phyloP scores from a whole-genome alignment of 2,329 filamentous ascomycete species.

The Penicillium sp. region DNA sequence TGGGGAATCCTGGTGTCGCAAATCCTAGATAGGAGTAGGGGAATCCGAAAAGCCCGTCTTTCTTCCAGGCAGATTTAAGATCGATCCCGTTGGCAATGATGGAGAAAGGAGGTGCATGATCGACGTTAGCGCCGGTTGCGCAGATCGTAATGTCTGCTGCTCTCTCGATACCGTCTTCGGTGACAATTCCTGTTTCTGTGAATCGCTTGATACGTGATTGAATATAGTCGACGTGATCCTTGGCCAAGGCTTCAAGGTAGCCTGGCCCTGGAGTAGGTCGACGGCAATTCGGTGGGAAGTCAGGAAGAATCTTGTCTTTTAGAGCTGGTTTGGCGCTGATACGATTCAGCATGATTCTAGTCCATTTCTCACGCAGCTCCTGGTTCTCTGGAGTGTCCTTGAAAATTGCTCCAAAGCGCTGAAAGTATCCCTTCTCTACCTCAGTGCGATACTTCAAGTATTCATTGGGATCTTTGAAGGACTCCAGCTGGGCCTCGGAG shows the following conservation, averaged over 20 bases:
- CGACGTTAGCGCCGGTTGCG: slow-evolving; percentile 64
- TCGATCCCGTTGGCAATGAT: slow-evolving; percentile 57
- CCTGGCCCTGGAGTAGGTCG: slow-evolving; percentile 65
- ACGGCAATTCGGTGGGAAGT: slow-evolving; percentile 64
- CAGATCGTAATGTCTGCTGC: slow-evolving; percentile 66
- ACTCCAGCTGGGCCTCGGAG: slow-evolving; percentile 52
- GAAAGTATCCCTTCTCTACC: slow-evolving; percentile 62
- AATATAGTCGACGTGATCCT: slow-evolving; percentile 63
- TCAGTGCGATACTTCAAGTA: slow-evolving; percentile 61
- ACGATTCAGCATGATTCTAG: slow-evolving; percentile 54
- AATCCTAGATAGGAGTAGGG: slow-evolving; percentile 67
- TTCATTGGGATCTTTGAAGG: slow-evolving; percentile 58
- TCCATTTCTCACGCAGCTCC: slow-evolving; percentile 49
- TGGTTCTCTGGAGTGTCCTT: slow-evolving; percentile 53
- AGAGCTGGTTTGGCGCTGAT: slow-evolving; percentile 57
- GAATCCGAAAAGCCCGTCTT: slow-evolving; percentile 56
- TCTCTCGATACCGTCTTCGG: slow-evolving; percentile 54
- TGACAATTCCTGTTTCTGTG: slow-evolving; percentile 60
- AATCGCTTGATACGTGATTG: slow-evolving; percentile 57
- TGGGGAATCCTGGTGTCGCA: slow-evolving; percentile 64
- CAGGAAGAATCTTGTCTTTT: slow-evolving; percentile 56
- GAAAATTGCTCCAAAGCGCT: slow-evolving; percentile 55
- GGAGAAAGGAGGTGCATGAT: slow-evolving; percentile 59
- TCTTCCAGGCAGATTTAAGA: slow-evolving; percentile 57
- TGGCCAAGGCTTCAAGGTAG: slow-evolving; percentile 63